A percentile compares a stretch with the other conserved stretches of the same genome.
Evolutionary conservation across 2,329 filamentous ascomycete species (phyloP).

Genomic region (Aureobasidium melanogenum): DNA sequence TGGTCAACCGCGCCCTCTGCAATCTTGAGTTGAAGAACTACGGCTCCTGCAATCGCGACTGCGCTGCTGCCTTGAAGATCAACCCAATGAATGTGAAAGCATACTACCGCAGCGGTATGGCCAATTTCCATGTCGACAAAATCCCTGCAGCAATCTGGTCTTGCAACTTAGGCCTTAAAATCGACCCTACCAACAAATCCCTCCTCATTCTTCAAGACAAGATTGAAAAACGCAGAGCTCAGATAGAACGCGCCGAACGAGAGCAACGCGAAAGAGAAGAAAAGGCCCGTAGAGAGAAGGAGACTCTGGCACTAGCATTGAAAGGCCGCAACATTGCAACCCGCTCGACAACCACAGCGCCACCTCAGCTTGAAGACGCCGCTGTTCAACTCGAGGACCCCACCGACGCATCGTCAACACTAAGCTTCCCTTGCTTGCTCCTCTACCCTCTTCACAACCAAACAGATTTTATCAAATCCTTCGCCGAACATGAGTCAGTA

Average conservation of each 20-base stretch:
- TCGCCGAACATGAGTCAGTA: conserved; percentile 67
- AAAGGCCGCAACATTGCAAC: conserved; percentile 61
- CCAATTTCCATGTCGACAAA: conserved; percentile 70
- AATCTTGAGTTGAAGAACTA: conserved; percentile 85
- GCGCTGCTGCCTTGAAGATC: conserved; percentile 66
- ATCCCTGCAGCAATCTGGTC: conserved; percentile 73
- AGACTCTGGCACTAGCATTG: conserved; percentile 46
- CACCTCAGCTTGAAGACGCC: conserved; percentile 85
- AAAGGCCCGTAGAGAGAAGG: conserved; percentile 46
- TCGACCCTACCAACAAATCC: conserved; percentile 63
- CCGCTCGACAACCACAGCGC: conserved; percentile 52
- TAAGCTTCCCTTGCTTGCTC: conserved; percentile 71
- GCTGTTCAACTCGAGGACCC: conserved; percentile 61
- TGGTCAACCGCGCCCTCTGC: conserved; percentile 82
- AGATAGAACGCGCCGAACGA: conserved; percentile 47
- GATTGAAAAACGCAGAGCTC: conserved; percentile 50
- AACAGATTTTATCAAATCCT: conserved; percentile 84
- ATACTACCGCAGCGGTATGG: conserved; percentile 73
- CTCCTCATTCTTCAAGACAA: conserved; percentile 55
- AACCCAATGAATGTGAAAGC: conserved; percentile 82
- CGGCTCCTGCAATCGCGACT: conserved; percentile 77
- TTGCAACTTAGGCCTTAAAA: conserved; percentile 59
- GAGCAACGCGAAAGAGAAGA: conserved; percentile 49
- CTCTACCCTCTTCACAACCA: conserved; percentile 77
- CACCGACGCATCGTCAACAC: conserved; percentile 59